phyloP scores from a whole-genome alignment of 2,329 filamentous ascomycete species.

The Chrysoporthe deuterocubensis region DNA sequence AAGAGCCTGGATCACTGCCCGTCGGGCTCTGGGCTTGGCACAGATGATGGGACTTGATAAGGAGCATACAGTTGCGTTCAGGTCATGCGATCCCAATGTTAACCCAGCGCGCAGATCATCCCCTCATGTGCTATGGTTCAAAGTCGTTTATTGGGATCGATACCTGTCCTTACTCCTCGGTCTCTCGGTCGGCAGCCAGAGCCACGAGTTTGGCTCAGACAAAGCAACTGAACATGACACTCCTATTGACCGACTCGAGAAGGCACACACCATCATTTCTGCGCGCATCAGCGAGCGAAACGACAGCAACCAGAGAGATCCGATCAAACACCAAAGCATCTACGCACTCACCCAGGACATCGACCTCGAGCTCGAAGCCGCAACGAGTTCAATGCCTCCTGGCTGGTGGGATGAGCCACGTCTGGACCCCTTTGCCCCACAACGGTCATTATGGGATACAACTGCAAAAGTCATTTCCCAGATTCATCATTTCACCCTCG shows the following conservation, averaged over 20 bases:
- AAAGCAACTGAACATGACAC: slow-evolving; percentile 38
- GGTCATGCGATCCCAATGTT: slow-evolving; percentile 44
- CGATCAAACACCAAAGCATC: slow-evolving; percentile 36
- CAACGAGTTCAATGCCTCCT: slow-evolving; percentile 45
- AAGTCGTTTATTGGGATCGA: slow-evolving; percentile 54
- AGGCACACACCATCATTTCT: slow-evolving; percentile 47
- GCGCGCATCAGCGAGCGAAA: slow-evolving; percentile 55
- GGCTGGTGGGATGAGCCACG: slow-evolving; percentile 53
- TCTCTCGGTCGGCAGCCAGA: slow-evolving; percentile 48
- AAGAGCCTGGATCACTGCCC: slow-evolving; percentile 56
- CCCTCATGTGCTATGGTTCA: slow-evolving; percentile 50
- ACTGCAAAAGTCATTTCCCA: slow-evolving; percentile 49
- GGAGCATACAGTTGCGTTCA: slow-evolving; percentile 39
- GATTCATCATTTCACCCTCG: slow-evolving; percentile 54
- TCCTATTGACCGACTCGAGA: slow-evolving; percentile 49
- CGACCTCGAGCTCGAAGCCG: slow-evolving; percentile 51
- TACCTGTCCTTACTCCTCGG: slow-evolving; percentile 56
- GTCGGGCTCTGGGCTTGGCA: slow-evolving; percentile 53
- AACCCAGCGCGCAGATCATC: slow-evolving; percentile 38
- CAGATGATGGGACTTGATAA: slow-evolving; percentile 55
- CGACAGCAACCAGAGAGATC: slow-evolving; percentile 31
- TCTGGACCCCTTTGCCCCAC: slow-evolving; percentile 31
- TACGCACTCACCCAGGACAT: slow-evolving; percentile 48
- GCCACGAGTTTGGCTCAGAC: slow-evolving; percentile 43
- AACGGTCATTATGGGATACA: slow-evolving; percentile 35